A percentile compares a stretch with the other conserved stretches of the same genome.
phyloP scores from a whole-genome alignment of 257 asterid genomes.

The Solanum etuberosum region DNA sequence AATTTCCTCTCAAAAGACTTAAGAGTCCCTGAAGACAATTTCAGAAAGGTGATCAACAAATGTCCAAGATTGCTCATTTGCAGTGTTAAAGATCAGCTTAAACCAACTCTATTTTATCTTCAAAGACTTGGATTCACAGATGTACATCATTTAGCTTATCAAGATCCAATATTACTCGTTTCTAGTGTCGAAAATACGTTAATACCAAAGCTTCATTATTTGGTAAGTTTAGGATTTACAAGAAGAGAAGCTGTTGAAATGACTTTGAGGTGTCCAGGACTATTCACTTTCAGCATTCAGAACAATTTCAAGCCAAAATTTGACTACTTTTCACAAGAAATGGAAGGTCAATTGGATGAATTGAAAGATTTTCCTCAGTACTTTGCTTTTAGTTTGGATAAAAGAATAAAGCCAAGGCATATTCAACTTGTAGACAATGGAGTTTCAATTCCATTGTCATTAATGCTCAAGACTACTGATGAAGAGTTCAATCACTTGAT shows the following conservation, averaged over 20 bases:
- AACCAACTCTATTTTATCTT: slow-evolving; percentile 76
- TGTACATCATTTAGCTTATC: slow-evolving; percentile 44
- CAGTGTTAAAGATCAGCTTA: slow-evolving; percentile 61
- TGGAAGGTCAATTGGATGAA: slow-evolving; percentile 53
- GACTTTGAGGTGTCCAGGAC: slow-evolving; percentile 73
- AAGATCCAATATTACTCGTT: slow-evolving; percentile 63
- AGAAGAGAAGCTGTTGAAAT: slow-evolving; percentile 45
- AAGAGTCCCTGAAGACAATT: slow-evolving; percentile 45
- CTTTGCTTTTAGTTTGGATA: slow-evolving; percentile 78
- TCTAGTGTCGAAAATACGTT: slow-evolving; percentile 79
- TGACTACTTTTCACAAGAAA: slow-evolving; percentile 44
- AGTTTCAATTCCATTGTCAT: slow-evolving; percentile 38
- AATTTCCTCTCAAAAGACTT: slow-evolving; percentile 50
- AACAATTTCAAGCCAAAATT: slow-evolving; percentile 78
- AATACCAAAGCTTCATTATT: slow-evolving; percentile 54
- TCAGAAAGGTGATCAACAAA: slow-evolving; percentile 58
- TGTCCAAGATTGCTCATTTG: slow-evolving; percentile 61
- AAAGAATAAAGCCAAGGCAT: slow-evolving; percentile 65
- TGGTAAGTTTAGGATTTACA: slow-evolving; percentile 48
- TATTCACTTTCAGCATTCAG: slow-evolving; percentile 72
- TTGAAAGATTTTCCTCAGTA: slow-evolving; percentile 74
- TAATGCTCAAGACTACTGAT: slow-evolving; percentile 63
- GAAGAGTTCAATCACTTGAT: slow-evolving; percentile 50
- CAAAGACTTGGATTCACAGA: slow-evolving; percentile 58
- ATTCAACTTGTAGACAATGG: slow-evolving; percentile 38